A percentile compares a stretch with the other conserved stretches of the same genome.
Conservation (phyloP, 148 eudicot genomes). For the Gaultheria prostrata region DNA sequence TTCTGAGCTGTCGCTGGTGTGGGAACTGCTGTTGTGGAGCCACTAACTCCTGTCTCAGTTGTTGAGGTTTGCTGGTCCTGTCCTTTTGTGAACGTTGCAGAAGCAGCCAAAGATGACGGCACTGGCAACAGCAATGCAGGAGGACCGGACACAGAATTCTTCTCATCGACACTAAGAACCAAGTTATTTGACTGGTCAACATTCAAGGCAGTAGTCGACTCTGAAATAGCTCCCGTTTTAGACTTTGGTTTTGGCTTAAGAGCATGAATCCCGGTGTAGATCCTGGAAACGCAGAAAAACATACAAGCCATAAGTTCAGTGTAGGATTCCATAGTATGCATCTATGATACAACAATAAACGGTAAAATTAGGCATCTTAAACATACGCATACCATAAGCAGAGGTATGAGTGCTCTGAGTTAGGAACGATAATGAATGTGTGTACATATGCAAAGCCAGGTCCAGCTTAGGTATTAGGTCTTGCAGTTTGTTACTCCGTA, state of each 20-base stretch:
- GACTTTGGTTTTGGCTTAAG: slow-evolving; percentile 68
- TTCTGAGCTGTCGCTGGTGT: slow-evolving; percentile 26
- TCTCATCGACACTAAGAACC: slow-evolving; percentile 46
- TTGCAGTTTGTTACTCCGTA: neutral
- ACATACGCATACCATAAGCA: neutral
- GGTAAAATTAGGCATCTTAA: neutral
- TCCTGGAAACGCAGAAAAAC: slow-evolving; percentile 34
- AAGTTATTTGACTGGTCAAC: slow-evolving; percentile 61
- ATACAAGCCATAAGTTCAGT: neutral
- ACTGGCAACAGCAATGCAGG: slow-evolving; percentile 32
- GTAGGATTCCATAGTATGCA: neutral
- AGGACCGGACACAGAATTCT: slow-evolving; percentile 30
- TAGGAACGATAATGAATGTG: no score
- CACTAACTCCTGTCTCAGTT: slow-evolving; percentile 45
- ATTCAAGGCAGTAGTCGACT: slow-evolving; percentile 71
- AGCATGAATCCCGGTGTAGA: slow-evolving; percentile 91
- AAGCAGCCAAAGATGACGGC: slow-evolving; percentile 38
- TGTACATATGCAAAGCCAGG: no score
- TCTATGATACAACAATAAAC: neutral
- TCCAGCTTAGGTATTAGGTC: neutral
- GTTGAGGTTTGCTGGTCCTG: slow-evolving; percentile 40
- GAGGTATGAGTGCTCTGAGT: no score
- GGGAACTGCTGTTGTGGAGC: slow-evolving; percentile 30
- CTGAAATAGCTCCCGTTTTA: slow-evolving; percentile 73
- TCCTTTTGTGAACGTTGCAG: slow-evolving; percentile 43